These are phyloP conservation scores for Poterioochromonas sp. DNA, from an alignment of 352 stramenopile species.

Conservation along the genomic window DNA sequence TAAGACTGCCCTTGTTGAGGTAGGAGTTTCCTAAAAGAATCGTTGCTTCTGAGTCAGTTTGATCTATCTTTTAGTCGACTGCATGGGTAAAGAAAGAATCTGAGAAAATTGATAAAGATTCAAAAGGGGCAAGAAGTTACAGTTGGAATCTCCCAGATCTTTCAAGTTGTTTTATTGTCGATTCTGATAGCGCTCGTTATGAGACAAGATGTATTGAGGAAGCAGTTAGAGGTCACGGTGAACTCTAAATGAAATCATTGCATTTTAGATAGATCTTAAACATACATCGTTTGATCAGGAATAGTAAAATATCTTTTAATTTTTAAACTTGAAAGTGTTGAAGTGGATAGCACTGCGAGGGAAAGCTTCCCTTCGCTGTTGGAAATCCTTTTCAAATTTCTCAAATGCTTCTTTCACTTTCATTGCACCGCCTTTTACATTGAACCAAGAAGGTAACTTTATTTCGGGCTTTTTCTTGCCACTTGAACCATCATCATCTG, in stretches of 20 bases:
- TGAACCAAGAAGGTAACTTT: conserved; percentile 16
- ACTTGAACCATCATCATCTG: background rate
- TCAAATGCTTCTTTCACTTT: too few relatives aligned
- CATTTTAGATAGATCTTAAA: too few relatives aligned
- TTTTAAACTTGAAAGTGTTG: too few relatives aligned
- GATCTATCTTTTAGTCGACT: conserved; percentile 4
- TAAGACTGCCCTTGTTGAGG: conserved; percentile 26
- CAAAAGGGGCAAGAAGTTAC: background rate
- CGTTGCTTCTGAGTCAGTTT: background rate
- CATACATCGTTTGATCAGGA: too few relatives aligned
- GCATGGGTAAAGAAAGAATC: conserved; percentile 33
- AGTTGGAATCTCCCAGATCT: background rate
- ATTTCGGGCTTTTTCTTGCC: background rate
- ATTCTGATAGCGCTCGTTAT: background rate
- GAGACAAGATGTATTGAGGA: conserved; percentile 1
- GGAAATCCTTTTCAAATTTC: too few relatives aligned
- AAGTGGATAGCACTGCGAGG: too few relatives aligned
- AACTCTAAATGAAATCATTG: too few relatives aligned
- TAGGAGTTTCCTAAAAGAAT: background rate
- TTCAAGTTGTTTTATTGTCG: background rate
- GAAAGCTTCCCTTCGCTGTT: too few relatives aligned
- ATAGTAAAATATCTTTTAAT: too few relatives aligned
- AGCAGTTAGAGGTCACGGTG: background rate
- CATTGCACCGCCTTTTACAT: conserved; percentile 12
- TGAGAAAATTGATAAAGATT: background rate